A percentile compares a stretch with the other conserved stretches of the same genome.
phyloP scores from a whole-genome alignment of 2,329 filamentous ascomycete genomes.

The Fusarium chaquense region DNA sequence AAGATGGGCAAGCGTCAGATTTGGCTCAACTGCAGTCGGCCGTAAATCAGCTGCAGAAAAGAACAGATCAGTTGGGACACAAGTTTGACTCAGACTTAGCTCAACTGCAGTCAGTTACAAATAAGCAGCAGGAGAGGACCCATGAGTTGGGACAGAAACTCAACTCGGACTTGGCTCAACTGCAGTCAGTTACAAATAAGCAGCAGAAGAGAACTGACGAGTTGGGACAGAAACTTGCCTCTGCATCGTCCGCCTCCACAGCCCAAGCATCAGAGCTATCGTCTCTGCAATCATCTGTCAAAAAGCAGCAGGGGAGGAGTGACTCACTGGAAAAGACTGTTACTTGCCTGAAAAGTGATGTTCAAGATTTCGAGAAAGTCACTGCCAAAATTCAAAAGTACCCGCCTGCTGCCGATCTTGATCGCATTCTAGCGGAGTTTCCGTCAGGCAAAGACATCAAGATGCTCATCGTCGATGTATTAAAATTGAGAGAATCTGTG shows the following conservation, averaged over 20 bases:
- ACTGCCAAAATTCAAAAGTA: constrained; percentile 4
- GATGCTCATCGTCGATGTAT: constrained; percentile 8
- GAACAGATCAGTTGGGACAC: neutral
- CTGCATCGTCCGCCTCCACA: neutral
- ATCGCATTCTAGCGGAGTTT: constrained; percentile 18
- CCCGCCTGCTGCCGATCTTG: constrained; percentile 8
- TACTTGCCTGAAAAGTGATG: constrained; percentile 1
- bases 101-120: no score
- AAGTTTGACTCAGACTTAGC: neutral
- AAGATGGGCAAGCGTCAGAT: constrained; percentile 1
- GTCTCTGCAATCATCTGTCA: neutral
- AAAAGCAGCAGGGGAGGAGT: constrained; percentile 13
- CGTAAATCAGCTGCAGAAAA: neutral
- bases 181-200: neutral
- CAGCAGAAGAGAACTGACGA: constrained; percentile 16
- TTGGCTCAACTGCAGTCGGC: neutral
- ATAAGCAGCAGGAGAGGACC: neutral
- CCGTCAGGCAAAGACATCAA: constrained; percentile 13
- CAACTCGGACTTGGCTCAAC: no score
- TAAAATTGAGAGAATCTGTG: constrained; percentile 14
- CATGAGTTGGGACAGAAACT: neutral
- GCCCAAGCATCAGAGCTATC: constrained; percentile 2
- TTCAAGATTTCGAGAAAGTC: constrained; percentile 16
- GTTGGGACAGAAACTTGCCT: constrained; percentile 1
- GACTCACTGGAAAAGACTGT: constrained; percentile 6